Evolutionary conservation across 768 basidiomycete genomes (phyloP), one percentile per base, ranked within the genome.

Genomic region (Lactifluus subvellereus): DNA sequence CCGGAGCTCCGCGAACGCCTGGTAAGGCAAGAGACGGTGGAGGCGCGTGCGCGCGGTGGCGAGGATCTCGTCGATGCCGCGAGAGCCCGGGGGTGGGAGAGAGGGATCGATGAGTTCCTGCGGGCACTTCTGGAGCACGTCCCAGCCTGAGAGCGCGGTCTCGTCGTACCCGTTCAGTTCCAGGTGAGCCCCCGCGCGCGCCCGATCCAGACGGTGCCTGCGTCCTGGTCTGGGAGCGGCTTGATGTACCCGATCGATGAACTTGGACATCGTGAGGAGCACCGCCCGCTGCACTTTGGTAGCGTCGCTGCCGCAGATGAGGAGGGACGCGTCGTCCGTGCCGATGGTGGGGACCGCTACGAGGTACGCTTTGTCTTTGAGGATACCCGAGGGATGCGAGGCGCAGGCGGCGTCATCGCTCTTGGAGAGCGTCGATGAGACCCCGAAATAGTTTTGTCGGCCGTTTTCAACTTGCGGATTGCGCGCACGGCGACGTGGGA

Each of bases 111-210:
- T 27, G 27, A 27, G 27, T 27, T 27, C 27, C 87, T 79, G 75
- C 1, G 83, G 78, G 2, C 84, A 80, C 71, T 89, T 89, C 51
- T 78, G 78, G n/a, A 89, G 74, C 54, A 86, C 81, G 65, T 89
- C 87, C 83, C 83, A 84, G n/a, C n/a, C n/a, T n/a, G n/a, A n/a
- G 2, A 91, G 76, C 42, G 88, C 86, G 3, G 79, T 77, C 50
- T 81, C 82, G 69, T 91, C 89, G 69, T 84, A 86, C 1, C 79
- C 72, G 0, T 80, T n/a, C n/a, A n/a, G n/a, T n/a, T 78, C 6
- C 72, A 74, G n/a, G 82, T 81, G 47, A 88, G 72, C 64, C 83
- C 82, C 9, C 78, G 75, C n/a, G 82, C 11, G 27, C 27, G 27
- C 27, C 27, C 2, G 27, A 27, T 27, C 27, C 27, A 27, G 27